Conservation (phyloP, 1,284 basidiomycete genomes). For the Ceratobasidium papillatum region DNA sequence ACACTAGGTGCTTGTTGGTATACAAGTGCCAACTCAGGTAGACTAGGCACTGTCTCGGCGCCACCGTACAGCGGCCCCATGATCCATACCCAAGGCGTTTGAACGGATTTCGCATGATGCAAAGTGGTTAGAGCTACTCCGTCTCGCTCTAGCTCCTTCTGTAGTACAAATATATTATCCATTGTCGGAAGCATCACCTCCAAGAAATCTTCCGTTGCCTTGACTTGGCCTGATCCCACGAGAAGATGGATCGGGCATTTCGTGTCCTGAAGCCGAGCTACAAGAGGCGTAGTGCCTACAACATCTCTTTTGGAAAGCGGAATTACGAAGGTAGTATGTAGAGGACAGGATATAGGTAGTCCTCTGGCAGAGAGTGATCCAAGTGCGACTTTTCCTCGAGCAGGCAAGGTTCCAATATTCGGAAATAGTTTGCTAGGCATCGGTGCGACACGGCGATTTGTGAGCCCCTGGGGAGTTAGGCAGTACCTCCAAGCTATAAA, state of each 20-base stretch:
- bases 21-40: not conserved
- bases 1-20: constrained; percentile 49
- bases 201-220: constrained; percentile 6
- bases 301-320: not conserved
- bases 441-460: not conserved
- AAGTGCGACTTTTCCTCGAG: not conserved
- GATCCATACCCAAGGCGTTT: constrained; percentile 57
- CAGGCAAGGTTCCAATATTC: not conserved
- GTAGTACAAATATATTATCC: not conserved
- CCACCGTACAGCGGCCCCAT: constrained; percentile 54
- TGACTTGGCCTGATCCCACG: not conserved
- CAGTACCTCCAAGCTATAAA: not conserved
- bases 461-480: too few species aligned
- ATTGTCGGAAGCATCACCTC: constrained; percentile 1
- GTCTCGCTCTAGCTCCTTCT: not conserved
- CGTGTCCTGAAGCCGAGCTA: constrained; percentile 1
- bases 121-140: constrained; percentile 46
- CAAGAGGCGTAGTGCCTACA: not conserved
- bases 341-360: not conserved
- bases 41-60: constrained; percentile 32
- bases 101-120: constrained; percentile 52
- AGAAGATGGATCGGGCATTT: constrained; percentile 17
- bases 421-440: not conserved
- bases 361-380: not conserved
- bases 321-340: constrained; percentile 2